A percentile compares a stretch with the other conserved stretches of the same genome.
phyloP scores from a whole-genome alignment of 768 basidiomycete genomes.

The Suillus decipiens region DNA sequence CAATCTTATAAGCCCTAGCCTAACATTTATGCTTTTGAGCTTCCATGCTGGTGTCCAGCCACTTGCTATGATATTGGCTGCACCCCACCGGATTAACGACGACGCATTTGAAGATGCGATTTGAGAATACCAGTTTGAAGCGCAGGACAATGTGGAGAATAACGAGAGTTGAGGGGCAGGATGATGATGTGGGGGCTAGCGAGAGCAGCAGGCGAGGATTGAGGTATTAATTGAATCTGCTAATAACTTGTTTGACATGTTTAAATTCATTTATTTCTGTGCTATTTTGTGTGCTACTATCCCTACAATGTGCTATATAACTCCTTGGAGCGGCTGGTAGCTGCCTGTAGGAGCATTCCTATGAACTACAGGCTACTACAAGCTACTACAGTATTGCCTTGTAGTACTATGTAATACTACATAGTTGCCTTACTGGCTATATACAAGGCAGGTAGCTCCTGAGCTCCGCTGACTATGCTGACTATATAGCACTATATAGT shows the following conservation, averaged over 20 bases:
- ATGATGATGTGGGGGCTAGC: neutral
- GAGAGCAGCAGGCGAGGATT: neutral
- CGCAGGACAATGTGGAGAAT: neutral
- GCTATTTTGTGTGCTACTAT: neutral
- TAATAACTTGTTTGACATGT: neutral
- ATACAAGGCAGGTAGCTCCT: too few relatives aligned
- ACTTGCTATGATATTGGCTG: too few relatives aligned
- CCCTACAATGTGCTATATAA: conserved; percentile 1
- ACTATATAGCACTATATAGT: too few relatives aligned
- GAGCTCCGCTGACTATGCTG: too few relatives aligned
- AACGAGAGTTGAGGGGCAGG: neutral
- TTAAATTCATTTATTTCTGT: neutral
- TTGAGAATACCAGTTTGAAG: neutral
- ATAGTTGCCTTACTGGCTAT: too few relatives aligned
- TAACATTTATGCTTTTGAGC: too few relatives aligned
- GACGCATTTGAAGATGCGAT: too few relatives aligned
- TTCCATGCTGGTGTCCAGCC: too few relatives aligned
- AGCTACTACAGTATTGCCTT: too few relatives aligned
- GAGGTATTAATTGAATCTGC: neutral
- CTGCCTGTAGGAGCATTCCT: conserved; percentile 1
- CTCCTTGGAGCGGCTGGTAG: neutral
- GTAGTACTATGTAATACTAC: neutral
- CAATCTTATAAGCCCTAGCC: too few relatives aligned
- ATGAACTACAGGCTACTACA: neutral
- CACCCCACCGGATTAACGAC: too few relatives aligned